Percentiles rank a stretch among this genome's conserved stretches.
Conservation (phyloP, 31 red algal species). For the Odonthalia washingtoniensis region DNA sequence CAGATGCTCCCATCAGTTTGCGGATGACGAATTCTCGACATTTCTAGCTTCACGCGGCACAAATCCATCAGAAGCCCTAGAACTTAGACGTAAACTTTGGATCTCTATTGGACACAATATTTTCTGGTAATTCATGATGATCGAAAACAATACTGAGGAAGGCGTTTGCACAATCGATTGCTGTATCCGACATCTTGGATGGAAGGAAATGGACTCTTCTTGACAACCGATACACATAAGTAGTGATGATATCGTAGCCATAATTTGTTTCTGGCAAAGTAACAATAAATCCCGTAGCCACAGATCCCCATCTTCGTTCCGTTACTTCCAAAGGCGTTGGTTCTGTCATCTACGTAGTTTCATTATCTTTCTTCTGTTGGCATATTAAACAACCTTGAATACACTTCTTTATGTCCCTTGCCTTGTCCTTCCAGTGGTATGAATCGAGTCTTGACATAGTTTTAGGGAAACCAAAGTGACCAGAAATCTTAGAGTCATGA, state of each 20-base stretch:
- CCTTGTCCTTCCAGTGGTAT: background rate
- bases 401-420: background rate
- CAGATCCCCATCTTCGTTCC: background rate
- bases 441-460: background rate
- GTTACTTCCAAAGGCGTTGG: background rate
- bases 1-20: background rate
- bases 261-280: background rate
- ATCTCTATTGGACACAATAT: conserved; percentile 5
- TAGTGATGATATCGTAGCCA: conserved; percentile 7
- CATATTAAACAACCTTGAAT: background rate
- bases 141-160: background rate
- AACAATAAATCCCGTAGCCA: conserved; percentile 6
- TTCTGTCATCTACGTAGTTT: background rate
- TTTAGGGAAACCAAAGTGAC: background rate
- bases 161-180: conserved; percentile 1
- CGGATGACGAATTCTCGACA: background rate
- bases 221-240: background rate
- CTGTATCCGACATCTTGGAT: background rate
- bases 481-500: too few species aligned
- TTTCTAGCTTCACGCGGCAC: background rate
- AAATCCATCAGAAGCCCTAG: background rate
- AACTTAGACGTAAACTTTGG: conserved; percentile 20
- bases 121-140: background rate
- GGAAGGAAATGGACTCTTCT: background rate
- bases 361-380: background rate